These are phyloP conservation scores for Hansfordia pulvinata DNA, from an alignment of 2,329 filamentous ascomycete species.

Conservation along the genomic window DNA sequence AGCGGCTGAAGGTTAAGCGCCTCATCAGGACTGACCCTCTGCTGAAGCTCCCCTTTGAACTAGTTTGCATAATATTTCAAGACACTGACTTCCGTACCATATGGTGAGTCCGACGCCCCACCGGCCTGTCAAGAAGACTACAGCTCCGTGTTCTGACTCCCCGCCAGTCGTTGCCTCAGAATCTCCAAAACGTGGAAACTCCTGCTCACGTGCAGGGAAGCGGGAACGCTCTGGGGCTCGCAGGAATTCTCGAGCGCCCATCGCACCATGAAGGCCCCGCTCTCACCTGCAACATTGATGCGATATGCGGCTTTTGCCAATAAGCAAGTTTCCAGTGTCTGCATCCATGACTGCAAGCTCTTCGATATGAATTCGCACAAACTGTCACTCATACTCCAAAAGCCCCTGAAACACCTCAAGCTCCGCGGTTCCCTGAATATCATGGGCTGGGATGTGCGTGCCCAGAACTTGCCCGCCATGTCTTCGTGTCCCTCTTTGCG, in stretches of 20 bases:
- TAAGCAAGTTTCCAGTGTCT: constrained; percentile 6
- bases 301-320: constrained; percentile 4
- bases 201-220: constrained; percentile 5
- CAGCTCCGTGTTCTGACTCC: too few species aligned
- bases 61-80: constrained; percentile 12
- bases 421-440: constrained; percentile 5
- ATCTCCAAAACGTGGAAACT: constrained; percentile 14
- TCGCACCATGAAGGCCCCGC: constrained; percentile 3
- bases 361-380: constrained; percentile 5
- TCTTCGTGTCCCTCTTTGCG: background rate
- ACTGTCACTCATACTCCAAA: constrained; percentile 3
- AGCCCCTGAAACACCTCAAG: constrained; percentile 8
- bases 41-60: constrained; percentile 10
- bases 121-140: background rate
- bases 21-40: constrained; percentile 10
- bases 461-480: too few species aligned
- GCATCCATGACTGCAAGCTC: constrained; percentile 4
- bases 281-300: constrained; percentile 1
- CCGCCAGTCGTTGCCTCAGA: constrained; percentile 11
- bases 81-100: constrained; percentile 8
- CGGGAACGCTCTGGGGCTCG: constrained; percentile 9
- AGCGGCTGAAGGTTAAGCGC: constrained; percentile 8
- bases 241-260: constrained; percentile 5
- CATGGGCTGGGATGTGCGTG: too few species aligned
- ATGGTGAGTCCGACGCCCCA: constrained; percentile 7